These are phyloP conservation scores for Ilex paraguariensis DNA, from an alignment of 305 asterid species.

Conservation along the genomic window DNA sequence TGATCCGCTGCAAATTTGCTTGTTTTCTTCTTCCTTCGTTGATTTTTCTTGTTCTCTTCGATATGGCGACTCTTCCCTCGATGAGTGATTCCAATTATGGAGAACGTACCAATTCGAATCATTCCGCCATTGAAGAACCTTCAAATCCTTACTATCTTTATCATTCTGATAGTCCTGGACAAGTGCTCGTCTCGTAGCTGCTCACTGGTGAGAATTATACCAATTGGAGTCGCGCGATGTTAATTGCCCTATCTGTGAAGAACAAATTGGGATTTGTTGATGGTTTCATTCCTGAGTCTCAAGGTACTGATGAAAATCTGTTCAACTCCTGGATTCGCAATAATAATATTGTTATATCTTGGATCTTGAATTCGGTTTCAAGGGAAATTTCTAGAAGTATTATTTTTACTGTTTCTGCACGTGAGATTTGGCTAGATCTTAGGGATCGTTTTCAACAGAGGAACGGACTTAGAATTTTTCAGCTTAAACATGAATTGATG, in stretches of 20 bases:
- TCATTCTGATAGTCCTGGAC: too few species aligned
- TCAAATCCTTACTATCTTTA: too few species aligned
- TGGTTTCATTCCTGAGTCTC: not conserved
- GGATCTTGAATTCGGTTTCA: constrained; percentile 1
- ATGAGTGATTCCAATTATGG: too few species aligned
- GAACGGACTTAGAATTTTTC: not conserved
- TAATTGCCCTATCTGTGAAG: not conserved
- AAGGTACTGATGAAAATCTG: not conserved
- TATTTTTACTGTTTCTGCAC: not conserved
- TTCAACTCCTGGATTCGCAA: not conserved
- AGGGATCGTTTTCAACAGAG: not conserved
- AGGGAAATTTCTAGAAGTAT: not conserved
- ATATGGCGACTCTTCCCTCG: too few species aligned
- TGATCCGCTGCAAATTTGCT: too few species aligned
- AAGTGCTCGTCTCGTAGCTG: not conserved
- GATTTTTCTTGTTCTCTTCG: too few species aligned
- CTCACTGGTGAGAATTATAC: too few species aligned
- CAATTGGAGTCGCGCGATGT: not conserved
- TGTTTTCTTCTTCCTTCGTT: too few species aligned
- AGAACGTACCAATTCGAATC: too few species aligned
- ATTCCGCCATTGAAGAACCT: too few species aligned
- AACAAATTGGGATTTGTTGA: not conserved
- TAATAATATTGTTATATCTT: not conserved
- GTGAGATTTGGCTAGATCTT: not conserved
- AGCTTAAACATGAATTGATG: not conserved